Percentiles rank a stretch among this genome's conserved stretches.
Conservation (phyloP, 2,329 filamentous ascomycete genomes). For the Fusarium anthophilum region DNA sequence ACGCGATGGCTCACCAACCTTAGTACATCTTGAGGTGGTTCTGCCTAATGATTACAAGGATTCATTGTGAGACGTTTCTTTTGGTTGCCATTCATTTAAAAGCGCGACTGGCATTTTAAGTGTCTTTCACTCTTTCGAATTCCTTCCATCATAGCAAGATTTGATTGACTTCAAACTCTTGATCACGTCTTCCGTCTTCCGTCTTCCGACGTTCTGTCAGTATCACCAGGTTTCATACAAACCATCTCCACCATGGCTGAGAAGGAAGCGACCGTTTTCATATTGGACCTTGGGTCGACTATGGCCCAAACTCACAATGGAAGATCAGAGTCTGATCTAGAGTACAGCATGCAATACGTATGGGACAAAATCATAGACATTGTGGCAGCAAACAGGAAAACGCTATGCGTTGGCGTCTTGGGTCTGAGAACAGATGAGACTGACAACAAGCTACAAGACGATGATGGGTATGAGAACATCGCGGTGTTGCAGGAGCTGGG, state of each 20-base stretch:
- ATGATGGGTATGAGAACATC: conserved; percentile 83
- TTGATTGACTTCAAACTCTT: neutral
- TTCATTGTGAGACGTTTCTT: conserved; percentile 32
- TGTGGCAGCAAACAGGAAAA: conserved; percentile 72
- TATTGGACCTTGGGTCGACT: conserved; percentile 87
- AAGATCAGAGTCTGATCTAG: conserved; percentile 80
- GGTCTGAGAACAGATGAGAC: conserved; percentile 85
- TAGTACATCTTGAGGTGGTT: neutral
- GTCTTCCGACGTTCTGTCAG: neutral
- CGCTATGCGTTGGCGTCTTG: conserved; percentile 79
- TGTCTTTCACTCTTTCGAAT: neutral
- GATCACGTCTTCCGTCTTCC: neutral
- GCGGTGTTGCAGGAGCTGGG: conserved; percentile 77
- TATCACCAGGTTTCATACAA: neutral
- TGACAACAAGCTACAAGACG: conserved; percentile 71
- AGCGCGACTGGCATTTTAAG: neutral
- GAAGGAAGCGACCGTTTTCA: conserved; percentile 93
- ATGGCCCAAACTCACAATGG: conserved; percentile 80
- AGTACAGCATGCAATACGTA: conserved; percentile 90
- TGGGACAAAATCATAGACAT: conserved; percentile 88
- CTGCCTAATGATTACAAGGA: conserved; percentile 41
- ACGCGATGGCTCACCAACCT: neutral
- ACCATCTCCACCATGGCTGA: conserved; percentile 73
- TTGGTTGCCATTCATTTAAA: conserved; percentile 22
- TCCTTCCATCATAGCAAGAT: neutral